Evolutionary conservation across 257 asterid genomes (phyloP).

Genomic region (Apocynum venetum): DNA sequence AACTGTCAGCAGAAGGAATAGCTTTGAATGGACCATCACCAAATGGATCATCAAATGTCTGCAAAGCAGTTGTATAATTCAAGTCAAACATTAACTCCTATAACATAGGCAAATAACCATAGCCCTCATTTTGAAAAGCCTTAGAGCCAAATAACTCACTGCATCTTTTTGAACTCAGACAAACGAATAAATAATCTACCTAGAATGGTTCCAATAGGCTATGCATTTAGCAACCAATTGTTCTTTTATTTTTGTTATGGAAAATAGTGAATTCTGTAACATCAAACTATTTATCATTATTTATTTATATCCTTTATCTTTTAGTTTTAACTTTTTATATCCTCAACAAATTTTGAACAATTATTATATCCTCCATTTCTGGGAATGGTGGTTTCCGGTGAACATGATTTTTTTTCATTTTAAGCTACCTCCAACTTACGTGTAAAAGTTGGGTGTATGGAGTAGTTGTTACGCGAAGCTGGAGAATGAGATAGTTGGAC

Average conservation of each 20-base stretch:
- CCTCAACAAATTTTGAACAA: too few relatives aligned
- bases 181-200: not conserved
- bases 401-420: too few relatives aligned
- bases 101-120: not conserved
- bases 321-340: not conserved
- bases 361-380: too few relatives aligned
- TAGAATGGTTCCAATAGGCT: not conserved
- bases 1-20: conserved; percentile 38
- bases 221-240: not conserved
- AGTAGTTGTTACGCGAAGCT: too few relatives aligned
- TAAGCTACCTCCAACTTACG: too few relatives aligned
- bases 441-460: too few relatives aligned
- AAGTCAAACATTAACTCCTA: not conserved
- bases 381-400: too few relatives aligned
- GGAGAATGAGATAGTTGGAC: too few relatives aligned
- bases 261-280: too few relatives aligned
- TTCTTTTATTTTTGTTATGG: not conserved
- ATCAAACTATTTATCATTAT: too few relatives aligned
- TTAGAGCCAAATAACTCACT: not conserved
- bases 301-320: not conserved
- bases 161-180: not conserved
- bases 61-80: conserved; percentile 28
- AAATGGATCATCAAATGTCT: conserved; percentile 90
- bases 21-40: conserved; percentile 97
- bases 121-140: not conserved